Base-by-base conservation (phyloP, 2,329 filamentous ascomycete species). In the Dothistroma pini region DNA sequence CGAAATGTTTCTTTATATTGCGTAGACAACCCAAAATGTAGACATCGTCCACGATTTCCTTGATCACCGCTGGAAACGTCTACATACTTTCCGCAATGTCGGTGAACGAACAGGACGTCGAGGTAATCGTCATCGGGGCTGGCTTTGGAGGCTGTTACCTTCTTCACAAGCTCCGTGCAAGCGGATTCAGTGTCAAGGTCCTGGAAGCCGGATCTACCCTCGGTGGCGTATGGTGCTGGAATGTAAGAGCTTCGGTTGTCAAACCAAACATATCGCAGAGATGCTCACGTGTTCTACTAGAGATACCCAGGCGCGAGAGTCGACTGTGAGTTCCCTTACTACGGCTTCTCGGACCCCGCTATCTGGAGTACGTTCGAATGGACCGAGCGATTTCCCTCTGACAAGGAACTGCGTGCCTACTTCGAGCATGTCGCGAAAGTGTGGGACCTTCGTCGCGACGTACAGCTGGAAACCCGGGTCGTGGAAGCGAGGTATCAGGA, bases 361-460 rank as follows among this genome's bases (percentile, higher is more conserved):
- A 71, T 80, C 34, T 80, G 75, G 73, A 77, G 82, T 68, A 79
- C 80, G 2, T 87, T 83, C 83, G 84, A 75, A 25, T 88, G 84
- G 70, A 68, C 61, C 7, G 64, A 72, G 61, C 64, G 67, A 38
- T 72, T 67, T 48, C 70, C 70, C 11, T 65, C 61, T 19, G 64
- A 60, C 51, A 52, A 60, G 12, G 69, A 87, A 47, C 75, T 87
- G 0, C 77, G 81, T 14, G 68, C 69, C 2, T 88, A 88, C 70
- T 88, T 88, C 67, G 78, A 84, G 19, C 82, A 86, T 49, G 81
- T 86, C n/a, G 85, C 86, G 56, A 79, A 82, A 50, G 78, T 82
- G 1, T 68, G 85, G 11, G 74, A 79, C 22, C 73, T 88, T 38
- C 83, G 80, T 68, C 86, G 85, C 66, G 83, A 86, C 62, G 78